These are phyloP conservation scores for Fusarium oligoseptatum DNA, from an alignment of 2,329 filamentous ascomycete genomes.

Conservation along the genomic window DNA sequence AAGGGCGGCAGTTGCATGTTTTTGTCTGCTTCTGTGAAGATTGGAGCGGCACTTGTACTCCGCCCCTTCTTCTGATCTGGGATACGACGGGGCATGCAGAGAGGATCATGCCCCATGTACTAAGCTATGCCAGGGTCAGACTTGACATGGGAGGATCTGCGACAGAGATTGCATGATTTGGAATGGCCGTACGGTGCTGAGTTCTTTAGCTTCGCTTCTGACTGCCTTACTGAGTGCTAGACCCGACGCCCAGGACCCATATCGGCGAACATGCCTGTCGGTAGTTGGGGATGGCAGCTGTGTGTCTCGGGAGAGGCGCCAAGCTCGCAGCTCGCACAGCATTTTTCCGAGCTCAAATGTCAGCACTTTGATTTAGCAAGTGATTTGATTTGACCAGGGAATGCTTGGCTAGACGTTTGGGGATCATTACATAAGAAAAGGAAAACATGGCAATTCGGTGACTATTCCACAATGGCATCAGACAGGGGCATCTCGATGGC, in stretches of 20 bases:
- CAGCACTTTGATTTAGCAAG: neutral
- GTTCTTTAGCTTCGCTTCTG: constrained; percentile 1
- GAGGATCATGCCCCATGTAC: neutral
- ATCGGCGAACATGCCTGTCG: neutral
- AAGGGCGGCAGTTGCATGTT: neutral
- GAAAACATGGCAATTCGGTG: too few relatives aligned
- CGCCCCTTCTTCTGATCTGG: neutral
- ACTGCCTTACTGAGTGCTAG: neutral
- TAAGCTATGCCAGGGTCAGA: neutral
- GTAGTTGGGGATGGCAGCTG: neutral
- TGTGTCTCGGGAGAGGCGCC: neutral
- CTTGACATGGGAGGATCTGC: neutral
- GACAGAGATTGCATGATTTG: constrained; percentile 1
- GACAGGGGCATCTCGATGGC: neutral
- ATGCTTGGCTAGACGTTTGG: neutral
- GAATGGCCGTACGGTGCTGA: neutral
- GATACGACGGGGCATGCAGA: neutral
- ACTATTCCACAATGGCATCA: neutral
- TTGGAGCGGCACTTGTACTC: constrained; percentile 1
- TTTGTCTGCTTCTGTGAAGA: neutral
- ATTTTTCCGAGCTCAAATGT: neutral
- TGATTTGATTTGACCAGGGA: neutral
- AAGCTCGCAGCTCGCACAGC: neutral
- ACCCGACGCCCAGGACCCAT: neutral
- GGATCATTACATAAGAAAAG: neutral